Percentiles rank a stretch among this genome's conserved stretches.
These are phyloP conservation scores for Fusarium nanum DNA, from an alignment of 2,329 filamentous ascomycete species.

Conservation along the genomic window DNA sequence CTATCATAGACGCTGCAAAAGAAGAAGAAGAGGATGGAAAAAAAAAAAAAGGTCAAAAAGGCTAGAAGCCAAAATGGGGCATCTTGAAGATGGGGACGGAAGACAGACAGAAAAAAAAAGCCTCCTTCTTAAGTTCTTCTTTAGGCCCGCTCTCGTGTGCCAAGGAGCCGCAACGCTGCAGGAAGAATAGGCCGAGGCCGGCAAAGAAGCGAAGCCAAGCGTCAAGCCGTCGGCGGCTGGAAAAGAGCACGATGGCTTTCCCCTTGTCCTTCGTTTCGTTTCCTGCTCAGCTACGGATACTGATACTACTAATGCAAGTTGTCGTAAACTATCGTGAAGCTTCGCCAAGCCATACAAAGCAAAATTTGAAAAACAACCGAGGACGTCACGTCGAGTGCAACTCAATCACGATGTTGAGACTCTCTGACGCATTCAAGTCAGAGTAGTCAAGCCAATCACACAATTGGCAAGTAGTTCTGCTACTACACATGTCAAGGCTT, in stretches of 20 bases:
- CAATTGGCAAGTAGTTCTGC: neutral
- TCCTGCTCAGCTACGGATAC: neutral
- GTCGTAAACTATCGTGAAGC: neutral
- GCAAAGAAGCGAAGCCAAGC: neutral
- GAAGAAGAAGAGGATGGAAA: neutral
- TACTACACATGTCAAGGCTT: neutral
- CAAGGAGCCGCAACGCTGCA: conserved; percentile 18
- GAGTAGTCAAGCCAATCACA: neutral
- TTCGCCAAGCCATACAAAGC: neutral
- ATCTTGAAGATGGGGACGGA: neutral
- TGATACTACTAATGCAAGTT: neutral
- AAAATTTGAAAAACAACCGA: neutral
- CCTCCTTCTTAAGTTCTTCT: conserved; percentile 3
- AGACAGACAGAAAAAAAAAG: conserved; percentile 13
- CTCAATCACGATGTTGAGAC: neutral
- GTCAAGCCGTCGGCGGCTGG: neutral
- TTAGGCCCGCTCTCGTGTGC: conserved; percentile 11
- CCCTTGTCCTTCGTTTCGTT: neutral
- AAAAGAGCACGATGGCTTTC: neutral
- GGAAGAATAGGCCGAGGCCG: conserved; percentile 31
- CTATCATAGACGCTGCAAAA: conserved; percentile 33
- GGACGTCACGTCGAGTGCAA: neutral
- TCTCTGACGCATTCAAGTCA: neutral
- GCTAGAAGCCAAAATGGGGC: conserved; percentile 11
- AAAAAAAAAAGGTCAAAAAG: conserved; percentile 1